Percentiles rank a stretch among this genome's conserved stretches.
phyloP scores from a whole-genome alignment of 495 filamentous ascomycete genomes.

The Xanthoparmelia taractica region DNA sequence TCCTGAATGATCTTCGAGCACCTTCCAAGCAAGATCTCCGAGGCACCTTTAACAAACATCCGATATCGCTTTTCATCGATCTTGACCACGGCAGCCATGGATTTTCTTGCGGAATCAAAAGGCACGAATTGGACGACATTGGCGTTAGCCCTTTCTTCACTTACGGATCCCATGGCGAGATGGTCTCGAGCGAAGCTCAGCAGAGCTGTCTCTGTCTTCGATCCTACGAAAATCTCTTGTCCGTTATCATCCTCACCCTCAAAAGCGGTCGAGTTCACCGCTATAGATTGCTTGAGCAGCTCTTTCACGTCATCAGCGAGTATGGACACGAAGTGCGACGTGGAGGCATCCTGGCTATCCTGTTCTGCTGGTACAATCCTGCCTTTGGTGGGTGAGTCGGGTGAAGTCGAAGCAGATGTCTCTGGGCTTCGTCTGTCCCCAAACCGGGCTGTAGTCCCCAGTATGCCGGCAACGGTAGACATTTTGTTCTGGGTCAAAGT shows the following conservation, averaged over 20 bases:
- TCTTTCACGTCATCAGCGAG: constrained; percentile 53
- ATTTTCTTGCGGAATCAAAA: constrained; percentile 81
- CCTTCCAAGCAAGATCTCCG: constrained; percentile 70
- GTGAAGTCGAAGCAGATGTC: constrained; percentile 27
- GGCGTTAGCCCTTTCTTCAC: constrained; percentile 61
- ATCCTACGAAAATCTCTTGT: constrained; percentile 64
- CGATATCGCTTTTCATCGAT: constrained; percentile 58
- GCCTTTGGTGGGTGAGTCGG: constrained; percentile 22
- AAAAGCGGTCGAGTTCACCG: constrained; percentile 82
- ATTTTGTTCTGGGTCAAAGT: constrained; percentile 94
- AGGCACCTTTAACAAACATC: constrained; percentile 81
- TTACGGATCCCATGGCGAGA: constrained; percentile 65
- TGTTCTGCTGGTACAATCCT: constrained; percentile 18
- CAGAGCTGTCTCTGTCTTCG: constrained; percentile 84
- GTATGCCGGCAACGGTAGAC: constrained; percentile 71
- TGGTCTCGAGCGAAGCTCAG: constrained; percentile 66
- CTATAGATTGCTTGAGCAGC: constrained; percentile 65
- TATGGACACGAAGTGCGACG: constrained; percentile 51
- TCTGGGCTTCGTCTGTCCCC: constrained; percentile 45
- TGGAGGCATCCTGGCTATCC: constrained; percentile 38
- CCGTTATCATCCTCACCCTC: constrained; percentile 64
- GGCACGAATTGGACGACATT: constrained; percentile 67
- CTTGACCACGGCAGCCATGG: constrained; percentile 75
- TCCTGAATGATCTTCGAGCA: constrained; percentile 66
- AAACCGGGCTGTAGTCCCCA: constrained; percentile 62